phyloP scores from a whole-genome alignment of 805 yeast genomes.

The Candida morakotiae region DNA sequence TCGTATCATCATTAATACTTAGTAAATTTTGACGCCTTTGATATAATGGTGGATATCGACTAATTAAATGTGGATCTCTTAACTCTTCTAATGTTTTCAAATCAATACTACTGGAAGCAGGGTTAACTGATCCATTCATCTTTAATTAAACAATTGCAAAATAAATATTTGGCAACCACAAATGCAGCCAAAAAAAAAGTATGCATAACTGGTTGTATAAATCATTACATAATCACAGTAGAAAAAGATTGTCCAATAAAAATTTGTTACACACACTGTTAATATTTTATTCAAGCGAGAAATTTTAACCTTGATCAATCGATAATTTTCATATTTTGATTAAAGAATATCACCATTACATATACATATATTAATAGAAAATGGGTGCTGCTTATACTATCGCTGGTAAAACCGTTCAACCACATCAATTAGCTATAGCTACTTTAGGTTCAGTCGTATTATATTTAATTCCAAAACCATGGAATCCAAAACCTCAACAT shows the following conservation, averaged over 20 bases:
- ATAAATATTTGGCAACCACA: conserved; percentile 3
- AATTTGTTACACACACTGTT: neutral
- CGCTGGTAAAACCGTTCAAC: conserved; percentile 77
- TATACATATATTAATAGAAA: neutral
- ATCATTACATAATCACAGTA: neutral
- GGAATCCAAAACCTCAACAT: conserved; percentile 52
- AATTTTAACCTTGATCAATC: neutral
- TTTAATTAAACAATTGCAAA: neutral
- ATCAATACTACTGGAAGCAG: conserved; percentile 7
- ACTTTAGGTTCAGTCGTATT: conserved; percentile 70
- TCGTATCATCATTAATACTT: neutral
- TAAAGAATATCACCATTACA: neutral
- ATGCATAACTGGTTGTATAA: neutral
- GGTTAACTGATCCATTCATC: conserved; percentile 4
- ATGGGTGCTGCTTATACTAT: conserved; percentile 87
- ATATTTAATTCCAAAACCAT: conserved; percentile 69
- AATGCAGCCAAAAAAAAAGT: neutral
- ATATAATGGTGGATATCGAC: conserved; percentile 11
- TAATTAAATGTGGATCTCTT: conserved; percentile 10
- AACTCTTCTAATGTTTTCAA: conserved; percentile 10
- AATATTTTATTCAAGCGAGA: neutral
- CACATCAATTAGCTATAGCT: conserved; percentile 80
- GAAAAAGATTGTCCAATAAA: conserved; percentile 3
- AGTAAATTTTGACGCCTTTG: conserved; percentile 2
- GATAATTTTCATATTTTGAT: neutral